These are phyloP conservation scores for Moringa oleifera DNA, from an alignment of 345 rosid species.

Conservation along the genomic window DNA sequence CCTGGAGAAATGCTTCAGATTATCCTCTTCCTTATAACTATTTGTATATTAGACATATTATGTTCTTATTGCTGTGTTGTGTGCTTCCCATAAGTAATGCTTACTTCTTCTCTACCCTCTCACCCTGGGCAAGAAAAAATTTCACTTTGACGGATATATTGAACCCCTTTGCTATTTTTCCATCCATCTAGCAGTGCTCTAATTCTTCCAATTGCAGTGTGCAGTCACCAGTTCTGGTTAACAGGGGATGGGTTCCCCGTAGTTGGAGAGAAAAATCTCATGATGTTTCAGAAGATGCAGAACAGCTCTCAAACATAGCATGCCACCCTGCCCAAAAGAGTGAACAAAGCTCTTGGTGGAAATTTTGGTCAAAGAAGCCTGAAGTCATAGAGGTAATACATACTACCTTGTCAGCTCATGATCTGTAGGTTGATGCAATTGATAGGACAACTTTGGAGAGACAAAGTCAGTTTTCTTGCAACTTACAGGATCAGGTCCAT, in stretches of 20 bases:
- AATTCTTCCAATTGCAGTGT: conserved; percentile 40
- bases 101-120: no score
- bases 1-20: no score
- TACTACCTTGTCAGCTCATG: conserved; percentile 12
- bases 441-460: conserved; percentile 5
- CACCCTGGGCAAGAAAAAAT: no score
- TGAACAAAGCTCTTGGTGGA: conserved; percentile 56
- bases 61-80: no score
- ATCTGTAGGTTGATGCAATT: conserved; percentile 9
- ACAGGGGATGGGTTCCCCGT: conserved; percentile 98
- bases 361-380: conserved; percentile 57
- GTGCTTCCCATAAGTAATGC: no score
- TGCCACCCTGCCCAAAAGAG: conserved; percentile 26
- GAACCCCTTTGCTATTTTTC: not conserved
- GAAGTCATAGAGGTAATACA: conserved; percentile 47
- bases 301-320: conserved; percentile 24
- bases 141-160: no score
- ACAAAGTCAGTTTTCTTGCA: conserved; percentile 15
- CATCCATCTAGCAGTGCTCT: not conserved
- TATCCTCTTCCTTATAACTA: no score
- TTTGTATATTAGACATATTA: no score
- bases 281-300: conserved; percentile 28
- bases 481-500: conserved; percentile 38
- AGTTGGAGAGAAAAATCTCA: conserved; percentile 75
- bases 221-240: conserved; percentile 75